Percentiles rank a stretch among this genome's conserved stretches.
These are phyloP conservation scores for Lantana camara DNA, from an alignment of 257 asterid species.

Conservation along the genomic window DNA sequence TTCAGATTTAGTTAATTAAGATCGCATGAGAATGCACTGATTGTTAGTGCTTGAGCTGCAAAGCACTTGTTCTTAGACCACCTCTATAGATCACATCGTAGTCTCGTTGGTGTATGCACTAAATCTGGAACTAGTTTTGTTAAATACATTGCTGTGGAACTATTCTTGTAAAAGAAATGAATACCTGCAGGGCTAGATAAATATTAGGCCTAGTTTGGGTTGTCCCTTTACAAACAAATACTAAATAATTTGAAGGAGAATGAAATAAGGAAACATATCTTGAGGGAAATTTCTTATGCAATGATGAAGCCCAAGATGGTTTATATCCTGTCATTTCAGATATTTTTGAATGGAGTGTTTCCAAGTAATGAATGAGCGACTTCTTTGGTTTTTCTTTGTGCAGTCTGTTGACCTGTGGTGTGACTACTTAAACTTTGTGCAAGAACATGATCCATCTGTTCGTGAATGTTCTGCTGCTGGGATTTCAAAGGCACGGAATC, in stretches of 20 bases:
- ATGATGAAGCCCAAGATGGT: slow-evolving; percentile 15
- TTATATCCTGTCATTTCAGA: slow-evolving; percentile 23
- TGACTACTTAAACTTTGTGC: slow-evolving; percentile 80
- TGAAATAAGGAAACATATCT: slow-evolving; percentile 3
- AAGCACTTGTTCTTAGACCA: too few relatives aligned
- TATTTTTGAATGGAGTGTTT: not conserved
- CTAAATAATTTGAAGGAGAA: slow-evolving; percentile 1
- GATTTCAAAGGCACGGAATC: slow-evolving; percentile 71
- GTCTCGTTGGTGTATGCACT: too few relatives aligned
- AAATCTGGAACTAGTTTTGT: too few relatives aligned
- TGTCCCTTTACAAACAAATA: not conserved
- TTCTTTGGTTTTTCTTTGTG: slow-evolving; percentile 36
- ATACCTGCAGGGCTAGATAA: too few relatives aligned
- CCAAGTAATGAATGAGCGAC: not conserved
- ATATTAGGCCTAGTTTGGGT: not conserved
- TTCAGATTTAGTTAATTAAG: not conserved
- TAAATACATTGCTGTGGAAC: too few relatives aligned
- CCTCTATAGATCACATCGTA: too few relatives aligned
- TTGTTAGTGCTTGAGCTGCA: too few relatives aligned
- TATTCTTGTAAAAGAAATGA: too few relatives aligned
- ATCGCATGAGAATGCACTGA: too few relatives aligned
- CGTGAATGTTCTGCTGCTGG: slow-evolving; percentile 62
- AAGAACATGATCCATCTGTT: slow-evolving; percentile 68
- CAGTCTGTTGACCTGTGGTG: slow-evolving; percentile 96
- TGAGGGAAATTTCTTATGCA: slow-evolving; percentile 14